Evolutionary conservation across 2,329 filamentous ascomycete species (phyloP).

Genomic region (Gnomoniopsis sp.): DNA sequence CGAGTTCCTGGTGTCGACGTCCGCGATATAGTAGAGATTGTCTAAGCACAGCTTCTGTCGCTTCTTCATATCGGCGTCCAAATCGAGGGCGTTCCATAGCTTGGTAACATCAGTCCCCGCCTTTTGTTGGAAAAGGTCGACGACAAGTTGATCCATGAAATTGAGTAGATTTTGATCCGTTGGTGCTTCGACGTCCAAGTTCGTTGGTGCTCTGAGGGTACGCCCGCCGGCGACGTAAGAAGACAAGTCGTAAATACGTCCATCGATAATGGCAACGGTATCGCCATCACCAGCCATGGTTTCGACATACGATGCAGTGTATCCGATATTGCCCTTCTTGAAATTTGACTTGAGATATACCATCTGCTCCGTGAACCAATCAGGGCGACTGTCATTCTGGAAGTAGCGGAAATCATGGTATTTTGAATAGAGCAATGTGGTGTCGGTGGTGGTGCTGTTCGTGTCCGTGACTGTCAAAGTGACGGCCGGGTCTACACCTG

Average conservation of each 20-base stretch:
- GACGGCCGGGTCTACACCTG: slow-evolving; percentile 62
- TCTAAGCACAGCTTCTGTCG: slow-evolving; percentile 82
- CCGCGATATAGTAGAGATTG: slow-evolving; percentile 91
- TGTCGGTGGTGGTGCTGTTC: slow-evolving; percentile 68
- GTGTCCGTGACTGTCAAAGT: slow-evolving; percentile 76
- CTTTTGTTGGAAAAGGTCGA: slow-evolving; percentile 71
- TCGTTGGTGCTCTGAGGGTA: slow-evolving; percentile 50
- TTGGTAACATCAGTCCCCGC: slow-evolving; percentile 79
- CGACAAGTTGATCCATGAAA: slow-evolving; percentile 77
- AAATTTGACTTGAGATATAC: slow-evolving; percentile 71
- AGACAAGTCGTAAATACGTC: slow-evolving; percentile 84
- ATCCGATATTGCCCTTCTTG: slow-evolving; percentile 85
- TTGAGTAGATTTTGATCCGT: slow-evolving; percentile 52
- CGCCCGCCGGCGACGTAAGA: slow-evolving; percentile 77
- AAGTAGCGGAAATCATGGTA: slow-evolving; percentile 94
- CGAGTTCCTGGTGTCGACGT: slow-evolving; percentile 88
- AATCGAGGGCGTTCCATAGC: slow-evolving; percentile 69
- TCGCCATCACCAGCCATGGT: slow-evolving; percentile 62
- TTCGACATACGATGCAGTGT: slow-evolving; percentile 71
- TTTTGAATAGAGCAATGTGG: slow-evolving; percentile 66
- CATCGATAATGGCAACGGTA: slow-evolving; percentile 74
- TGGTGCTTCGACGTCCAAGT: slow-evolving; percentile 43
- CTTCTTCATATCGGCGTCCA: slow-evolving; percentile 53
- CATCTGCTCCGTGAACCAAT: slow-evolving; percentile 94
- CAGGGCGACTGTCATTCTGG: slow-evolving; percentile 75